Conservation (phyloP, 768 basidiomycete species). For the Suillus alpinus region DNA sequence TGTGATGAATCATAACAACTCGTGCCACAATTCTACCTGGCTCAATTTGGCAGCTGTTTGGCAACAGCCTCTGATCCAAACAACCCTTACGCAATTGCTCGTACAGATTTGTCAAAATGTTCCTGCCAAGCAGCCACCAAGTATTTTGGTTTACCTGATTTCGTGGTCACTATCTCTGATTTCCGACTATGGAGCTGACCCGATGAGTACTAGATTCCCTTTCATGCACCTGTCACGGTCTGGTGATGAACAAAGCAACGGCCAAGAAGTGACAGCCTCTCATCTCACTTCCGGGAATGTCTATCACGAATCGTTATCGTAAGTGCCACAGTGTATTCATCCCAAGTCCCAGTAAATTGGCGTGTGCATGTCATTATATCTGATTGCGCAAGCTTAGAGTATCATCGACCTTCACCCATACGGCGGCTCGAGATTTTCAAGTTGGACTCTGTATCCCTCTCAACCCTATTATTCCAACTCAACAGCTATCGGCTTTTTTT, state of each 20-base stretch:
- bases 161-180: background rate
- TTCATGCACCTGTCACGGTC: background rate
- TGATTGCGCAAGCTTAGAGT: background rate
- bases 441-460: background rate
- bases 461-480: background rate
- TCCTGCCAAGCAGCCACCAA: background rate
- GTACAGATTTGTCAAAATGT: background rate
- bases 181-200: background rate
- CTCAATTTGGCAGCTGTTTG: background rate
- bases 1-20: too few relatives aligned
- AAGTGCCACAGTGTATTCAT: background rate
- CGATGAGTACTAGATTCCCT: background rate
- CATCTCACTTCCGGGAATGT: background rate
- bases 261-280: background rate
- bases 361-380: background rate
- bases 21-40: too few relatives aligned
- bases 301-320: background rate
- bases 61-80: conserved; percentile 1
- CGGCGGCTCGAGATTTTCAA: too few relatives aligned
- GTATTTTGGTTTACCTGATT: background rate
- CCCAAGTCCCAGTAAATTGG: background rate
- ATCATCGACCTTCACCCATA: background rate
- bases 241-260: background rate
- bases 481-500: background rate
- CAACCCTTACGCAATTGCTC: background rate